Evolutionary conservation across 495 filamentous ascomycete genomes (phyloP), one percentile per base, ranked within the genome.

Genomic region (Hyphodiscus hymeniophilus): DNA sequence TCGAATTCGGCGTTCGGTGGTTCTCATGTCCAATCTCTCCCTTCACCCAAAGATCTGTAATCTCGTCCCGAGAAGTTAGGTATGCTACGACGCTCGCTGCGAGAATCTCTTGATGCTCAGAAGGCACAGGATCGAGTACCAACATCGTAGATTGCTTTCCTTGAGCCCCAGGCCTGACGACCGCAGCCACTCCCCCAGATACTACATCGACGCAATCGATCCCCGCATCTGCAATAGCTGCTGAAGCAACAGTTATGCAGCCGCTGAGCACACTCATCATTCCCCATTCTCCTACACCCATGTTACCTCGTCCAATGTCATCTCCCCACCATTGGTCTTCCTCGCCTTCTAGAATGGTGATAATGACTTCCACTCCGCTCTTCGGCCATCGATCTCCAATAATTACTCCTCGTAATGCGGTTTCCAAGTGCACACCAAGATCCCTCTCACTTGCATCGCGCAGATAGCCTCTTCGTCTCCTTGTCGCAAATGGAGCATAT

Each of bases 371-470:
- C 11, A 94, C 79, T 15, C 89, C 89, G 61, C 87, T 94, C 73
- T 98, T 98, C 15, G 92, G 92, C 88, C 92, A 98, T 26, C 89
- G 74, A 56, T 92, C 87, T 11, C 87, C 88, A 53, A 96, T 89
- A 39, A 97, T 82, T 2, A 87, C 84, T 3, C 94, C 90, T 22
- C 86, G 71, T 21, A 98, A 71, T 40, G 94, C 92, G 7, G 87
- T 87, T 63, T 96, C 90, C 8, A 98, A 68, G 61, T 96, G 94
- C 1, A 87, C 84, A 12, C 83, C 85, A 1, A 98, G 81, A 64
- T 98, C 92, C 16, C 90, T 76, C 69, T 97, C 92, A 48, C 74
- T 80, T 7, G 80, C 68, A 60, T 97, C 91, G 23, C 90, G 84
- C 30, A 95, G 73, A 62, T 95, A 95, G 24, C 90, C 87, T 53